A percentile compares a stretch with the other conserved stretches of the same genome.
Conservation (phyloP, 495 filamentous ascomycete genomes). For the Trichoderma asperelloides region DNA sequence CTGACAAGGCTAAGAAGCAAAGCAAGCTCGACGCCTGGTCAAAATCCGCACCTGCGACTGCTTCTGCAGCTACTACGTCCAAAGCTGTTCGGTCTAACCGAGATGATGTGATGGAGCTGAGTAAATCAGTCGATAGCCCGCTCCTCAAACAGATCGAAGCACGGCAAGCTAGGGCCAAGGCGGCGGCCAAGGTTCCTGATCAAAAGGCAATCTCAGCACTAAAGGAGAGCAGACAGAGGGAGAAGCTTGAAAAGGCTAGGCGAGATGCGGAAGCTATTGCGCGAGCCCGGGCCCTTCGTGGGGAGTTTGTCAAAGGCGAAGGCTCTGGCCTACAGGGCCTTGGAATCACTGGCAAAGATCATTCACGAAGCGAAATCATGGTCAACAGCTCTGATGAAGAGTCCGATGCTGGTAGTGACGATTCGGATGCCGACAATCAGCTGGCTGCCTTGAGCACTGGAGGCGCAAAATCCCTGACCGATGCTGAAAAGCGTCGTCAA, state of each 20-base stretch:
- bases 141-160: constrained; percentile 9
- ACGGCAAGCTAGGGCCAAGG: not conserved
- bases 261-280: constrained; percentile 59
- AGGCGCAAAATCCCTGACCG: constrained; percentile 30
- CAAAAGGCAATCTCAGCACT: constrained; percentile 19
- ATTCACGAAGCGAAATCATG: constrained; percentile 78
- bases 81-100: not conserved
- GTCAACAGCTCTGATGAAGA: constrained; percentile 74
- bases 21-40: constrained; percentile 58
- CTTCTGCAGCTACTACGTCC: constrained; percentile 5
- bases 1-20: constrained; percentile 48
- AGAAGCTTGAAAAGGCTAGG: constrained; percentile 65
- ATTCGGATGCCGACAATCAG: constrained; percentile 49
- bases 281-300: constrained; percentile 50
- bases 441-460: constrained; percentile 39
- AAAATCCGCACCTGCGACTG: constrained; percentile 14
- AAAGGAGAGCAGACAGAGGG: constrained; percentile 59
- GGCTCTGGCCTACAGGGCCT: constrained; percentile 70
- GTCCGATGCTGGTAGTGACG: constrained; percentile 60
- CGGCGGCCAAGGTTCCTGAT: not conserved
- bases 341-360: constrained; percentile 72
- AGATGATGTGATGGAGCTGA: constrained; percentile 10
- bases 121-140: not conserved
- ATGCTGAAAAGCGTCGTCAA: constrained; percentile 43
- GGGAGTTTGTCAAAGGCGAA: constrained; percentile 54